These are phyloP conservation scores for Candida railenensis DNA, from an alignment of 805 yeast genomes.

Conservation along the genomic window DNA sequence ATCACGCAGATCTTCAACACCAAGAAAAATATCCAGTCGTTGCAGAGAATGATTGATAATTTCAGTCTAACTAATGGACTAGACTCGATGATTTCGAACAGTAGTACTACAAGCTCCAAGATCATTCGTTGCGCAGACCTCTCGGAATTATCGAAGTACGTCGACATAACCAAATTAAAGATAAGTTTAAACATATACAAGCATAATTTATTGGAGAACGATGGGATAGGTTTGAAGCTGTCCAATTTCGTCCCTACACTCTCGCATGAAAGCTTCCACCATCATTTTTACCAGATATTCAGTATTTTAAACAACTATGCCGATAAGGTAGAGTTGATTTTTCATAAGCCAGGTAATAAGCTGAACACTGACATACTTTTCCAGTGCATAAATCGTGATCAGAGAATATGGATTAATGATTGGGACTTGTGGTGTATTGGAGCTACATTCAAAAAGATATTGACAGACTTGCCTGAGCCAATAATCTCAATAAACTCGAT, in stretches of 20 bases:
- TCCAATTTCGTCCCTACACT: constrained; percentile 10
- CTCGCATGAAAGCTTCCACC: constrained; percentile 23
- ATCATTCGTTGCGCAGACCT: constrained; percentile 48
- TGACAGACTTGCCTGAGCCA: constrained; percentile 53
- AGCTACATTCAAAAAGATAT: constrained; percentile 42
- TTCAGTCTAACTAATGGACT: constrained; percentile 14
- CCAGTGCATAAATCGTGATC: constrained; percentile 53
- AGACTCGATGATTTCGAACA: not conserved
- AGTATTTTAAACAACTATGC: constrained; percentile 47
- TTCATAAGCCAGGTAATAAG: constrained; percentile 58
- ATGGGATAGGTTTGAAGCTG: not conserved
- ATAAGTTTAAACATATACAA: constrained; percentile 74
- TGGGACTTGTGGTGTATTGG: constrained; percentile 57
- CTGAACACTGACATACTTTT: constrained; percentile 43
- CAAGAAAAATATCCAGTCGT: constrained; percentile 24
- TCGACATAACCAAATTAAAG: constrained; percentile 76
- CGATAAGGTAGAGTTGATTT: constrained; percentile 43
- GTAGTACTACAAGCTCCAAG: not conserved
- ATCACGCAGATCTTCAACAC: constrained; percentile 65
- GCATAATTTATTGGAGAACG: constrained; percentile 52
- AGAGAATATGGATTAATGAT: constrained; percentile 51
- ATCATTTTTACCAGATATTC: constrained; percentile 52
- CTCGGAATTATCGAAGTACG: constrained; percentile 52
- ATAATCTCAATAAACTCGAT: constrained; percentile 52
- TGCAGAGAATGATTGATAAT: constrained; percentile 27